Conservation (phyloP, 208 protist species). For the Acanthamoeba culbertsoni region DNA sequence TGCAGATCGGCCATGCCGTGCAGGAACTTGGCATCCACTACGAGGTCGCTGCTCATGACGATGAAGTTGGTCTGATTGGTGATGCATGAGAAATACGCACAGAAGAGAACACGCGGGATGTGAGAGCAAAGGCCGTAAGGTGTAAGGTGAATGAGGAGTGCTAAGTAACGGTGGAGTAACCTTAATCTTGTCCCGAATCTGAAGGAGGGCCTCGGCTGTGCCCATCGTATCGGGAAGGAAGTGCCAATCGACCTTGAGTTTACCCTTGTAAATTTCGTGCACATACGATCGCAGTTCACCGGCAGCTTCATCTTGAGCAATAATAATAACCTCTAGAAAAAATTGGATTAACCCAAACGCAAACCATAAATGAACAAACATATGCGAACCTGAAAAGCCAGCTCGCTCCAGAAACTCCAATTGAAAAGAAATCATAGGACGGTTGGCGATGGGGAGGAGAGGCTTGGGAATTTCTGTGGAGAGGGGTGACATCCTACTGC, state of each 20-base stretch:
- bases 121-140: not conserved
- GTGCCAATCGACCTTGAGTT: slow-evolving; percentile 60
- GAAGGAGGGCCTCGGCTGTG: slow-evolving; percentile 75
- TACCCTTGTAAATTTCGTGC: slow-evolving; percentile 63
- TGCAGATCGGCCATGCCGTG: slow-evolving; percentile 42
- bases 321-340: not conserved
- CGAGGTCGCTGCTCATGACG: slow-evolving; percentile 71
- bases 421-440: slow-evolving; percentile 74
- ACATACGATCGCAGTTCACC: slow-evolving; percentile 5
- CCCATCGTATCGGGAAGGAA: slow-evolving; percentile 68
- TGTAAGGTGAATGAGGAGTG: not conserved
- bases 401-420: slow-evolving; percentile 68
- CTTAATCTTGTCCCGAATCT: slow-evolving; percentile 75
- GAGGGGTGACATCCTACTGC: slow-evolving; percentile 73
- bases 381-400: slow-evolving; percentile 68
- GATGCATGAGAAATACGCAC: not conserved
- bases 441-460: slow-evolving; percentile 76
- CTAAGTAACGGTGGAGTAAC: not conserved
- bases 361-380: not conserved
- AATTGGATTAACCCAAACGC: not conserved
- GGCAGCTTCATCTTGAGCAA: slow-evolving; percentile 12
- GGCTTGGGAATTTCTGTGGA: slow-evolving; percentile 73
- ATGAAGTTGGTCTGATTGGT: slow-evolving; percentile 74
- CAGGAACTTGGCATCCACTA: slow-evolving; percentile 60
- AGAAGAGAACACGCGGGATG: not conserved